These are phyloP conservation scores for Pisolithus albus DNA, from an alignment of 768 basidiomycete species.

Conservation along the genomic window DNA sequence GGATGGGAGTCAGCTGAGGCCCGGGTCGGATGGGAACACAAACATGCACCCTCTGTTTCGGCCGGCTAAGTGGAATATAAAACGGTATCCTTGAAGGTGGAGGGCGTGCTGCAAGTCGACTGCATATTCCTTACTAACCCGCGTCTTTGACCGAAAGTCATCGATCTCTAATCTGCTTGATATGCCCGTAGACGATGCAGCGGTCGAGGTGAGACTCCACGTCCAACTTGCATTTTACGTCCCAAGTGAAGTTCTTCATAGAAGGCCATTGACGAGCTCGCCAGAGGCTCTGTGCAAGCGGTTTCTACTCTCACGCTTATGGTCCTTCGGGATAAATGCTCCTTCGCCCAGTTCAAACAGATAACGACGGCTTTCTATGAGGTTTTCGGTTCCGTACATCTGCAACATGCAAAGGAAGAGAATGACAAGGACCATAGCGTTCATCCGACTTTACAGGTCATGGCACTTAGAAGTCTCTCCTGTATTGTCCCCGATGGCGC, in stretches of 20 bases:
- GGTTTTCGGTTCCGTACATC: constrained; percentile 12
- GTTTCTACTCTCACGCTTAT: constrained; percentile 11
- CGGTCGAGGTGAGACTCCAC: constrained; percentile 11
- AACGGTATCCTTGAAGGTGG: no score
- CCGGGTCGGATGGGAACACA: no score
- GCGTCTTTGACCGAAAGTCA: no score
- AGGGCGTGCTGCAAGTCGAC: no score
- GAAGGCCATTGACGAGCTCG: constrained; percentile 16
- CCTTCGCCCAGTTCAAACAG: constrained; percentile 11
- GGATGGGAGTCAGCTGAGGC: neutral
- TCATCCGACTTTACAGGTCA: constrained; percentile 11
- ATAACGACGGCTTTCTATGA: constrained; percentile 17
- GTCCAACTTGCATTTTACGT: neutral
- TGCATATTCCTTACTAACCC: neutral
- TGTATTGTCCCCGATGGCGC: constrained; percentile 7
- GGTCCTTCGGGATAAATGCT: constrained; percentile 16
- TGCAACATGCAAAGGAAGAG: constrained; percentile 11
- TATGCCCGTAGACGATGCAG: neutral
- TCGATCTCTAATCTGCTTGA: no score
- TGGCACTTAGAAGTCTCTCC: constrained; percentile 13
- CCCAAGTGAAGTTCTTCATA: constrained; percentile 4
- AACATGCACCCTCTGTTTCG: no score
- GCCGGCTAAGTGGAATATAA: no score
- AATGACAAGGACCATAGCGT: constrained; percentile 6
- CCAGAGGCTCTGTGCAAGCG: constrained; percentile 16